Conservation (phyloP, 331 rosid species). For the Acacia pycnantha region DNA sequence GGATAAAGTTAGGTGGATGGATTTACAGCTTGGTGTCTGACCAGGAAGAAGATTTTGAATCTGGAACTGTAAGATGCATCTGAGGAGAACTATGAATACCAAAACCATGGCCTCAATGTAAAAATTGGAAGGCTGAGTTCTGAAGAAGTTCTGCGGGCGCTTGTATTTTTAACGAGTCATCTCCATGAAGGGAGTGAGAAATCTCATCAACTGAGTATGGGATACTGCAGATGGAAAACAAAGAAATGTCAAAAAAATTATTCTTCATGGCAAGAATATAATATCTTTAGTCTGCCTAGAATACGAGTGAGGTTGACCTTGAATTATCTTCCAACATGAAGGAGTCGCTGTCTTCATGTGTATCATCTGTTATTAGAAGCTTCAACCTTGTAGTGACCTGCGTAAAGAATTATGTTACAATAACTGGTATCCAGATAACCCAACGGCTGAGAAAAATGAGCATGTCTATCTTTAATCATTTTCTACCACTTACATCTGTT, state of each 20-base stretch:
- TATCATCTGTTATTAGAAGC: slow-evolving; percentile 55
- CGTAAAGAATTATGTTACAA: neutral
- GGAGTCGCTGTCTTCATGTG: slow-evolving; percentile 41
- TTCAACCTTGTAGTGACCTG: slow-evolving; percentile 67
- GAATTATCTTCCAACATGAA: slow-evolving; percentile 85
- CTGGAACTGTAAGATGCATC: slow-evolving; percentile 26
- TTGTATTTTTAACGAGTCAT: slow-evolving; percentile 55
- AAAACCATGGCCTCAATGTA: slow-evolving; percentile 50
- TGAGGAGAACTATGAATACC: slow-evolving; percentile 25
- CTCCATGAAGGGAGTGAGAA: slow-evolving; percentile 42
- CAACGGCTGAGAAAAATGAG: neutral
- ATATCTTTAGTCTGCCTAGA: neutral
- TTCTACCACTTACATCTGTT: slow-evolving; percentile 49
- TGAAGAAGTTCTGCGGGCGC: slow-evolving; percentile 68
- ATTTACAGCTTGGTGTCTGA: slow-evolving; percentile 52
- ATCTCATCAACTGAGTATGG: slow-evolving; percentile 77
- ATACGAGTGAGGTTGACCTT: slow-evolving; percentile 48
- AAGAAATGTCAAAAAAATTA: neutral
- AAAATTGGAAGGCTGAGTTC: slow-evolving; percentile 77
- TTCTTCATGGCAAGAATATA: slow-evolving; percentile 6
- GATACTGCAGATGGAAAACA: slow-evolving; percentile 57
- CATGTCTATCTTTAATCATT: neutral
- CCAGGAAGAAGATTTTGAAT: slow-evolving; percentile 28
- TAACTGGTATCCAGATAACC: neutral
- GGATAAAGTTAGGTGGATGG: slow-evolving; percentile 18